Evolutionary conservation across 768 basidiomycete species (phyloP), one percentile per base, ranked within the genome.

Genomic region (Dacryopinax spathularia): DNA sequence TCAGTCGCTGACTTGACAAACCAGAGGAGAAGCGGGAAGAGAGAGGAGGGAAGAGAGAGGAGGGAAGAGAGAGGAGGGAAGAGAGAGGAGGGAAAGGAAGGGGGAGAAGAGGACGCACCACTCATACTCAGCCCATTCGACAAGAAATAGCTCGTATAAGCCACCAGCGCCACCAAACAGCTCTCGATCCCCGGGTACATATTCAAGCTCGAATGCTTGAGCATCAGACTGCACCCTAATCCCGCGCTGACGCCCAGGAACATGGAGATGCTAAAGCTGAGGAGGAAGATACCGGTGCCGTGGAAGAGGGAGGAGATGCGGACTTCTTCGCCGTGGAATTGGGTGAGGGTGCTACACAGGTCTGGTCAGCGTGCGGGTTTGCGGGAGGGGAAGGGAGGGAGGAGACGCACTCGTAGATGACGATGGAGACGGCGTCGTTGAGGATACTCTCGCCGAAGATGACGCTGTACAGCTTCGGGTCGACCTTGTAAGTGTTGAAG

Each of bases 391-490:
- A 41, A 56, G 33, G 29, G 31, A 60, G 27, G 12, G 16, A 20
- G 5, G 33, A 1, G 65, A 88, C 93, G 80, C 73, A 97, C 93
- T 99, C 96, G 75, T 98, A 98, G 89, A 99, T 93, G 74, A 98
- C 94, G 78, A 98, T 98, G 81, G 91, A 92, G 71, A 98, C 96
- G 20, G 96, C 96, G 79, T 99, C 96, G 76, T 99, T 99, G 65
- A 99, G 77, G 64, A 99, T 80, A 75, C 87, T 89, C 75, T 98
- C 96, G 29, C 96, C 96, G 70, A 98, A 99, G 67, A 99, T 99
- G 74, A 98, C 83, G 44, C 86, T 88, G 76, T 98, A 98, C 9
- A 99, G 80, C 72, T 98, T 97, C 0, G 96, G 94, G 75, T 99
- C 96, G 69, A 98, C 94, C 73, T 97, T 96, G 78, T 95, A 89